Evolutionary conservation across 768 basidiomycete species (phyloP), one percentile per base, ranked within the genome.

Genomic region (Rossbeevera mucosa): DNA sequence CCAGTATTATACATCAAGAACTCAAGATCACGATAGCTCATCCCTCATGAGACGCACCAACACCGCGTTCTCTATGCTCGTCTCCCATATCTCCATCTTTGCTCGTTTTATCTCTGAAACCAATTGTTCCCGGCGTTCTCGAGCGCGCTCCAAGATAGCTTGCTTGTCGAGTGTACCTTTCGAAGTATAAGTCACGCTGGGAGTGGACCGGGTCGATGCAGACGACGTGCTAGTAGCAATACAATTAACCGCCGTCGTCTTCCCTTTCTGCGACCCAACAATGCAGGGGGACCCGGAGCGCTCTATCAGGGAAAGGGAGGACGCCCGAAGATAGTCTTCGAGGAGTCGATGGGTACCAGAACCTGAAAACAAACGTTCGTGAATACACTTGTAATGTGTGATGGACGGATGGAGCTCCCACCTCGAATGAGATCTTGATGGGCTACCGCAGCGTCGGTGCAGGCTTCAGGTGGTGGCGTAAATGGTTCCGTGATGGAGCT

Each of bases 61-160:
- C 47, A 77, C 81, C n/a, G 82, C 85, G 60, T 82, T 79, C 67
- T 88, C 86, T 47, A 88, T 75, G 36, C 80, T 82, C 47, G 77
- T 76, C 69, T 88, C 86, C 88, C 88, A 89, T 51, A 89, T 66
- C 60, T 85, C 81, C 25, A 80, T 73, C 61, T 84, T 85, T 21
- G 82, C 79, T 48, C 70, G 72, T 45, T 82, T 76, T 42, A 90
- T 68, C 68, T 85, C 82, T 9, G 68, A 69, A 50, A 70, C 69
- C 31, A 91, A 58, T 58, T 79, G 72, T 50, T 69, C 67, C 53
- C 80, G 77, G 60, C 79, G 74, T 59, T 80, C 79, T 49, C 69
- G 73, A 13, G 85, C 86, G 13, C 76, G 75, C 41, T 64, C 70
- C 28, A 89, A 53, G 20, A 84, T 68, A 11, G 75, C 77, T 22